Conservation (phyloP, 2,329 filamentous ascomycete species). For the Chrysoporthe austroafricana region DNA sequence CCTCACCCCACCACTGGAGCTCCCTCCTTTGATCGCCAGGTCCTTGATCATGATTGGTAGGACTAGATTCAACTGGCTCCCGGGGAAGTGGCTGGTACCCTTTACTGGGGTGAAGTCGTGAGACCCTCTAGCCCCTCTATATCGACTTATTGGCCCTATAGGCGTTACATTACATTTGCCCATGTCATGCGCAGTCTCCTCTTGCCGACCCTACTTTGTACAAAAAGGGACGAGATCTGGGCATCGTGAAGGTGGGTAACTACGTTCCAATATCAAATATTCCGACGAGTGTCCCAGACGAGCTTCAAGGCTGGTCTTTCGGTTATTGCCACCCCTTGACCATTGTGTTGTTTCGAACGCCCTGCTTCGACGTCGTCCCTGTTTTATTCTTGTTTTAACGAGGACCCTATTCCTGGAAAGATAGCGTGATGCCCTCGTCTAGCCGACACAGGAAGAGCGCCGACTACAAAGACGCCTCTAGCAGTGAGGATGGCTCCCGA, state of each 20-base stretch:
- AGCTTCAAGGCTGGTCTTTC: conserved; percentile 3
- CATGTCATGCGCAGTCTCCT: not conserved
- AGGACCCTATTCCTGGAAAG: not conserved
- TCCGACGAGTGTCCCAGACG: not conserved
- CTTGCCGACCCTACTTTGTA: not conserved
- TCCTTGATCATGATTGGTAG: not conserved
- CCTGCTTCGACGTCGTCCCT: not conserved
- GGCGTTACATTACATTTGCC: not conserved
- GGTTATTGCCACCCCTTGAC: not conserved
- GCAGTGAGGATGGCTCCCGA: conserved; percentile 22
- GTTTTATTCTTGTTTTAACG: not conserved
- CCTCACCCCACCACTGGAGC: not conserved
- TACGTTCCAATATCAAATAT: not conserved
- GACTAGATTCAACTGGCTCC: not conserved
- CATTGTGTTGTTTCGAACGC: not conserved
- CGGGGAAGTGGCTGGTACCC: not conserved
- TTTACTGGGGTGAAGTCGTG: too few species aligned
- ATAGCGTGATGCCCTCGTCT: conserved; percentile 21
- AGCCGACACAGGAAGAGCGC: conserved; percentile 17
- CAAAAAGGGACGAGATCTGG: conserved; percentile 19
- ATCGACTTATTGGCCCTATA: not conserved
- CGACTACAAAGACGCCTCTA: conserved; percentile 17
- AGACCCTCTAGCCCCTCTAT: too few species aligned
- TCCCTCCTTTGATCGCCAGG: not conserved
- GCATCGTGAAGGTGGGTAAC: conserved; percentile 1